These are phyloP conservation scores for Blumeria hordei DNA, from an alignment of 2,329 filamentous ascomycete species.

Conservation along the genomic window DNA sequence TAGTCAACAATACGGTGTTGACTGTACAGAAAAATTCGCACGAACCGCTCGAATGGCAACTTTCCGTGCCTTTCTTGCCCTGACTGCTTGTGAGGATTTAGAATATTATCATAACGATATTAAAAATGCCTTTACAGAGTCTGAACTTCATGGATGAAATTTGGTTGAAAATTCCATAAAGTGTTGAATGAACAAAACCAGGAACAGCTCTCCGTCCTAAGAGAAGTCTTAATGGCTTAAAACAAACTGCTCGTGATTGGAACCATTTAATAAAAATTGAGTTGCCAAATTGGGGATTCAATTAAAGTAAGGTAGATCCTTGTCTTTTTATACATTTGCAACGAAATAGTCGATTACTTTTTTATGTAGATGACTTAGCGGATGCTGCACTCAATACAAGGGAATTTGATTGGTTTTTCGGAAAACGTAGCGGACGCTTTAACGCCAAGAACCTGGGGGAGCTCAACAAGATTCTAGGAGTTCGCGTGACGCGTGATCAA, in stretches of 20 bases:
- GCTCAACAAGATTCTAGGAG: neutral
- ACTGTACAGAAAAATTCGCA: neutral
- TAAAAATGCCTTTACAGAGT: slow-evolving; percentile 1
- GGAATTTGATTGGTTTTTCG: neutral
- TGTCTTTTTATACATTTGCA: neutral
- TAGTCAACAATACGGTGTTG: neutral
- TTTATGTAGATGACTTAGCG: neutral
- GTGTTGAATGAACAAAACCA: neutral
- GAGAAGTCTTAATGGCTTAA: neutral
- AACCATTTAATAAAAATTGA: neutral
- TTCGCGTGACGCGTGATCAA: neutral
- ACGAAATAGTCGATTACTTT: neutral
- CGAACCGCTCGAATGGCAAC: neutral
- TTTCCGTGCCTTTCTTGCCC: neutral
- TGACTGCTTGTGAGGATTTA: neutral
- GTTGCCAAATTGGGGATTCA: neutral
- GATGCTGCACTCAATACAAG: neutral
- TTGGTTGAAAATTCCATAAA: neutral
- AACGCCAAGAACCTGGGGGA: neutral
- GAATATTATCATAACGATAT: neutral
- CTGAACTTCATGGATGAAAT: neutral
- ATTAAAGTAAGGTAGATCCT: neutral
- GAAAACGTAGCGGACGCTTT: neutral
- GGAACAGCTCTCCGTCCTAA: neutral
- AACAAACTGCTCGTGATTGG: neutral